Base-by-base conservation (phyloP, 371 early-diverging fungal species). In the Syncephalastrum monosporum region DNA sequence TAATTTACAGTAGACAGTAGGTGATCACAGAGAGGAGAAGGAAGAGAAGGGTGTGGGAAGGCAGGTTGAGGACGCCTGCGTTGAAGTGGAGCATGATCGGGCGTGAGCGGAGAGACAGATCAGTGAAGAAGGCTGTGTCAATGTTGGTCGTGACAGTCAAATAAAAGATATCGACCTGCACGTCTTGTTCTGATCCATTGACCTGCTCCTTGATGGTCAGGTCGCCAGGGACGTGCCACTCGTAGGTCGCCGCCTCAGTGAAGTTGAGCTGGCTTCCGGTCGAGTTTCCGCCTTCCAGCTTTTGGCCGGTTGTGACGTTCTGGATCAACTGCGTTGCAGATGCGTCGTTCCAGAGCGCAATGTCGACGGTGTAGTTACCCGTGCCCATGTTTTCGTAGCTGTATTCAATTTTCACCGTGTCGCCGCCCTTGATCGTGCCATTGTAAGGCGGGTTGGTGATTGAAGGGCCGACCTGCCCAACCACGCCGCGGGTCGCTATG, bases 321-420 rank as follows among this genome's bases (percentile, higher is more conserved):
- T 64, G 45, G 15, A 69, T 52, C 23, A 65, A 45, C 5, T 48
- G 21, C 1, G 43, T 59, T 5, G 55, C 57, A 3, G 61, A 23
- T 14, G 56, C 49, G 49, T 73, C 71, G 23, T 62, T 58, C 74
- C 73, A 73, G 15, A 73, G 53, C 42, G 67, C 59, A 41, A 76
- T 59, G 42, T 71, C 68, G n/a, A 73, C 60, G 0, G 44, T 42
- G 41, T 73, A 72, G 6, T 61, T 49, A 13, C 77, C 77, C 38
- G 63, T 64, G 15, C 77, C 77, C 59, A 76, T 59, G 29, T 76
- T 76, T 45, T 69, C 55, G 50, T 76, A 76, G 13, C 46, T 38
- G 41, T 59, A 76, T 13, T 52, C 51, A 52, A 71, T 71, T 16
- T 63, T 57, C 13, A 76, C 17, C 7, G 60, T 60, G 12, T 67